Evolutionary conservation across 306 rosid species (phyloP), one percentile per base, ranked within the genome.

Genomic region (Rosa multiflora): DNA sequence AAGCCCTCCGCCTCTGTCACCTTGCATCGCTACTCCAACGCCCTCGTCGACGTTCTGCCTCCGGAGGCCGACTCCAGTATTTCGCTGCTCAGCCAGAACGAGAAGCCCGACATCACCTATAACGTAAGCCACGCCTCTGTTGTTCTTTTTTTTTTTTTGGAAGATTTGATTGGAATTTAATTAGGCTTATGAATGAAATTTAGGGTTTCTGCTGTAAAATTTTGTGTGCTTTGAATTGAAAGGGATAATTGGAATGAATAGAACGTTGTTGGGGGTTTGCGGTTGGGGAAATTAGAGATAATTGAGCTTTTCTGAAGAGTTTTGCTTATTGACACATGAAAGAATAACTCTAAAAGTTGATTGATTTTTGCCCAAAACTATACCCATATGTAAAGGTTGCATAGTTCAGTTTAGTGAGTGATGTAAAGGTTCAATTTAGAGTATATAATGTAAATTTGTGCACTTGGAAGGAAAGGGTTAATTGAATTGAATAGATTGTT

Each of bases 21-120:
- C 1, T 84, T 95, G 68, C 99, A 95, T 82, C 98, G 99, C 29
- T 98, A 95, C 79, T 95, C 99, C 23, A 95, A 95, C 62, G 99
- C 99, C 1, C 97, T 95, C 1, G 99, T 95, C 21, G 99, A 95
- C 18, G 99, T 95, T 53, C 87, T 95, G 55, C 99, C 99, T 1
- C 99, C 99, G 1, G 99, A 95, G 84, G 99, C 98, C 5, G 99
- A 95, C 40, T 95, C 99, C 4, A 95, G 99, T 18, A 95, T 95
- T 51, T 95, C 99, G 0, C 94, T 95, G 0, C 97, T 95, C 21
- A 95, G 99, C 78, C 99, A 95, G 86, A 93, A 97, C 0, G 99
- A 95, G 90, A 95, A 95, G 92, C 99, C 99, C 4, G 99, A 95
- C 70, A 98, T 95, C 79, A 88, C 98, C 66, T 95, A 95, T 79